A percentile compares a stretch with the other conserved stretches of the same genome.
Evolutionary conservation across 257 asterid genomes (phyloP).

Genomic region (Cynanchum wilfordii): DNA sequence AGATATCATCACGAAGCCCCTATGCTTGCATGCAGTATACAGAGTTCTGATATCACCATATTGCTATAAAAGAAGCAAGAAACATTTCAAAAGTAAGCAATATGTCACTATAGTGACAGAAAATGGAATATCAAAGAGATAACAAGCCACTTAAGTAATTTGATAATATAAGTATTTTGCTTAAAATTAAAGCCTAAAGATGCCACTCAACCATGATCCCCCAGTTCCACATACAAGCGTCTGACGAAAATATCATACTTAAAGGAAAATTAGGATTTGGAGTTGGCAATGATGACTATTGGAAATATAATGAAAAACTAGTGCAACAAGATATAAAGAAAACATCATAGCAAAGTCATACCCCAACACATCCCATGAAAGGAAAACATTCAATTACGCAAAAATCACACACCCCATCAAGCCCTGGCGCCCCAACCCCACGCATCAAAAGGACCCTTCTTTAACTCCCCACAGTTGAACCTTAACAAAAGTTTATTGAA

Average conservation of each 20-base stretch:
- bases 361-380: background rate
- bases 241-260: background rate
- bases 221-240: background rate
- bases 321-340: background rate
- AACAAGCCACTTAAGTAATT: background rate
- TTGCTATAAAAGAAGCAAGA: constrained; percentile 35
- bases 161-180: background rate
- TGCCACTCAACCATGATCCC: background rate
- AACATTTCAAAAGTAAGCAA: background rate
- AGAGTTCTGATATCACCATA: constrained; percentile 64
- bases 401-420: too few relatives aligned
- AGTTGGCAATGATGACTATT: background rate
- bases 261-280: background rate
- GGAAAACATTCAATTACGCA: background rate
- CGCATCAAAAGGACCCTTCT: background rate
- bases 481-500: background rate
- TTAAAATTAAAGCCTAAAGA: constrained; percentile 3
- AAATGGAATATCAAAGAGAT: background rate
- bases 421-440: too few relatives aligned
- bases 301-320: background rate
- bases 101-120: background rate
- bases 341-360: background rate
- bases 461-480: background rate
- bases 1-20: constrained; percentile 83
- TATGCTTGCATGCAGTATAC: constrained; percentile 67